These are phyloP conservation scores for Pleurotus sapidus DNA, from an alignment of 768 basidiomycete genomes.

Conservation along the genomic window DNA sequence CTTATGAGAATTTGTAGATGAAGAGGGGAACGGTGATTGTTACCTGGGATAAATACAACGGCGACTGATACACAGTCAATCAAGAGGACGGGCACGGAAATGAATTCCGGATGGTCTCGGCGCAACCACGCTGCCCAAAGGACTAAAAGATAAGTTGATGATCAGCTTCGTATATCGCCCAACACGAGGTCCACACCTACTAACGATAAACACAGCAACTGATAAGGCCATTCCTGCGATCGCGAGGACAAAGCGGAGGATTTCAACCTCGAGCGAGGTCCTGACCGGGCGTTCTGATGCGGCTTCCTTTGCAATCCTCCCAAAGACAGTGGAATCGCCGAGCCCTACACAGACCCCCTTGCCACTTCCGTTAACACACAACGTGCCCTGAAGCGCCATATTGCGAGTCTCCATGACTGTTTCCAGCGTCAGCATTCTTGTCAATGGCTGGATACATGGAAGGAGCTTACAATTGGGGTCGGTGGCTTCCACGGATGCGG, in stretches of 20 bases:
- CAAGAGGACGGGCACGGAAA: conserved; percentile 47
- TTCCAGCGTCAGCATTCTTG: conserved; percentile 19
- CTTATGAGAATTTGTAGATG: conserved; percentile 30
- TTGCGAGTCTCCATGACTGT: conserved; percentile 44
- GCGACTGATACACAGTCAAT: conserved; percentile 58
- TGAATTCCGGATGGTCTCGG: conserved; percentile 37
- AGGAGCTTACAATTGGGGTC: conserved; percentile 32
- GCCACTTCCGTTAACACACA: conserved; percentile 49
- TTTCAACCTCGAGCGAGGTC: conserved; percentile 54
- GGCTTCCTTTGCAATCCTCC: conserved; percentile 35
- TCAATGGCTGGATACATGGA: too few species aligned
- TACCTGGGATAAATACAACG: conserved; percentile 25
- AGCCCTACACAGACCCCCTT: conserved; percentile 45
- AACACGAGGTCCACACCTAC: conserved; percentile 27
- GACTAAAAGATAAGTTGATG: conserved; percentile 8
- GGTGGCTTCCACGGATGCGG: conserved; percentile 28
- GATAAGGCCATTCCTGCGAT: conserved; percentile 43
- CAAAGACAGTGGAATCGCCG: conserved; percentile 50
- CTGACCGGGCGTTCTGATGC: conserved; percentile 27
- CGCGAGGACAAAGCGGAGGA: conserved; percentile 51
- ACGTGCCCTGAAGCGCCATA: conserved; percentile 56
- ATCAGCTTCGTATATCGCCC: too few species aligned
- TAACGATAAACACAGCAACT: conserved; percentile 46
- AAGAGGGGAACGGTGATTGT: background rate
- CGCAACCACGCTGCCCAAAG: conserved; percentile 36